phyloP scores from a whole-genome alignment of 192 early-diverging fungal species.

The Entrophospora sp. region DNA sequence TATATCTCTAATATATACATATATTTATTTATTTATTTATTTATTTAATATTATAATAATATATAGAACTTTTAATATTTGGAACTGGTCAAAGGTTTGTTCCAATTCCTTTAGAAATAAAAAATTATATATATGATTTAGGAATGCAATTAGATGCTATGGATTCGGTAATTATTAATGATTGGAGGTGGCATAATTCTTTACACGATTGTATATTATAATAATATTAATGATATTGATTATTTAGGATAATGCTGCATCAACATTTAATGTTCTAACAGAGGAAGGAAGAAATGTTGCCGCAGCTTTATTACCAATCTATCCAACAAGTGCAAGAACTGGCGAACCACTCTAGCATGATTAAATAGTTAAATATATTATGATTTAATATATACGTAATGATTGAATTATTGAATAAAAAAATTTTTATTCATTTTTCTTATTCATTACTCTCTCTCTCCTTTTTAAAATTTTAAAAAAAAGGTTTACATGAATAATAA shows the following conservation, averaged over 20 bases:
- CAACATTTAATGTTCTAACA: constrained; percentile 48
- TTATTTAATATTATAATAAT: neutral
- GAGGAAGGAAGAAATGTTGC: constrained; percentile 53
- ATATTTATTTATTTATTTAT: neutral
- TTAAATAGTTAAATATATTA: too few species aligned
- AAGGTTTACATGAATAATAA: too few species aligned
- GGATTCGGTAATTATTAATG: constrained; percentile 41
- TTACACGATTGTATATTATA: neutral
- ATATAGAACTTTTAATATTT: constrained; percentile 46
- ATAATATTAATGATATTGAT: neutral
- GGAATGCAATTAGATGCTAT: constrained; percentile 52
- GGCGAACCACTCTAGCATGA: too few species aligned
- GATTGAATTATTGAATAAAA: too few species aligned
- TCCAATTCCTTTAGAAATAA: constrained; percentile 39
- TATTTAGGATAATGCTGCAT: constrained; percentile 42
- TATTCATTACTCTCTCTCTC: too few species aligned
- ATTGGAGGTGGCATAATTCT: neutral
- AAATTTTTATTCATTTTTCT: too few species aligned
- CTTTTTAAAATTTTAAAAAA: too few species aligned
- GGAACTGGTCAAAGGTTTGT: constrained; percentile 46
- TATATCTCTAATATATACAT: neutral
- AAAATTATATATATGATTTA: constrained; percentile 36
- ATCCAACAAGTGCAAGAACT: constrained; percentile 29
- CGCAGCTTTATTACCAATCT: constrained; percentile 42
- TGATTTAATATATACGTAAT: too few species aligned